phyloP scores from a whole-genome alignment of 148 eudicot genomes.

The Rhododendron molle region DNA sequence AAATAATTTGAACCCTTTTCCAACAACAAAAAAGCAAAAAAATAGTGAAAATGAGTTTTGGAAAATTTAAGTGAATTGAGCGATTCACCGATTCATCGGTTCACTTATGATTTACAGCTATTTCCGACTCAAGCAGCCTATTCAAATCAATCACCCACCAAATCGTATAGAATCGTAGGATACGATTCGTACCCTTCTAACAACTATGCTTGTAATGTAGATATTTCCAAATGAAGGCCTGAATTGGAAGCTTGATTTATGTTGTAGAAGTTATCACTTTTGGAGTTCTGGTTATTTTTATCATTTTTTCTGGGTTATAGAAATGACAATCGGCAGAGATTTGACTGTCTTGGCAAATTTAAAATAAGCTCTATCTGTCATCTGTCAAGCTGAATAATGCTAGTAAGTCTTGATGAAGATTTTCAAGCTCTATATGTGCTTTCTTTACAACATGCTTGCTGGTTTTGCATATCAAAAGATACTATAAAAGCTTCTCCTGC shows the following conservation, averaged over 20 bases:
- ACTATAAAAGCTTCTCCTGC: background rate
- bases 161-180: background rate
- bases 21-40: background rate
- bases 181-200: background rate
- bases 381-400: background rate
- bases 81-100: background rate
- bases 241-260: background rate
- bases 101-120: background rate
- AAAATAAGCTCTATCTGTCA: background rate
- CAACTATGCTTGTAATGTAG: background rate
- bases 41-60: background rate
- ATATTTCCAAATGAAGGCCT: background rate
- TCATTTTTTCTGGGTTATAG: background rate
- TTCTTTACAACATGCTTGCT: background rate
- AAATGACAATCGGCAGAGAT: background rate
- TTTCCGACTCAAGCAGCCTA: background rate
- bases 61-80: background rate
- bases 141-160: background rate
- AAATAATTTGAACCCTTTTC: background rate
- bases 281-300: background rate
- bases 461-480: background rate
- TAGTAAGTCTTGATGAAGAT: background rate
- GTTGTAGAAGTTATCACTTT: background rate
- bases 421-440: background rate
- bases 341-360: background rate